Evolutionary conservation across 1,284 basidiomycete species (phyloP).

Genomic region (Neotropicomus parvogracilis): DNA sequence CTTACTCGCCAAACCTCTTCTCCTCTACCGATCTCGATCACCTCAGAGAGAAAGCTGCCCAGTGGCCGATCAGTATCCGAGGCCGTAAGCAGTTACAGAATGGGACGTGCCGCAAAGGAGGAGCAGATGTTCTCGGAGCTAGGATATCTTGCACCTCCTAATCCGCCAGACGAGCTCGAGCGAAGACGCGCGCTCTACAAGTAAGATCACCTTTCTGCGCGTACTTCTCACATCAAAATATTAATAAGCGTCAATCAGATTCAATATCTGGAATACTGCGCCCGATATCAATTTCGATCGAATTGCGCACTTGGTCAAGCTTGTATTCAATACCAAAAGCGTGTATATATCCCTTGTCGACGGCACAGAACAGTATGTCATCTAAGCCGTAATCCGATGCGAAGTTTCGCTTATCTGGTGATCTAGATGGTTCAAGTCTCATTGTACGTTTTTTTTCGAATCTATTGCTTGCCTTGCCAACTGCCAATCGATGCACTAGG

Average conservation of each 20-base stretch:
- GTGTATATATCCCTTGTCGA: conserved; percentile 83
- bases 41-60: conserved; percentile 39
- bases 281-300: conserved; percentile 90
- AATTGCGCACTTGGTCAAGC: conserved; percentile 84
- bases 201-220: conserved; percentile 37
- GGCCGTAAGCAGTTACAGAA: conserved; percentile 32
- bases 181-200: conserved; percentile 78
- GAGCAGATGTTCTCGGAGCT: conserved; percentile 57
- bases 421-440: conserved; percentile 76
- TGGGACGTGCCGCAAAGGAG: conserved; percentile 54
- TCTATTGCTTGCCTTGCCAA: neutral
- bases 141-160: conserved; percentile 76
- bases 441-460: conserved; percentile 49
- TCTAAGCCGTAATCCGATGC: conserved; percentile 1
- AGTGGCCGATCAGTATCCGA: conserved; percentile 40
- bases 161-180: conserved; percentile 78
- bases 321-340: conserved; percentile 89
- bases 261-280: conserved; percentile 83
- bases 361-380: conserved; percentile 68
- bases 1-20: conserved; percentile 60
- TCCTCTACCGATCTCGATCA: conserved; percentile 47
- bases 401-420: conserved; percentile 11
- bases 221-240: neutral
- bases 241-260: conserved; percentile 44
- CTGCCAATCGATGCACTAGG: conserved; percentile 38